Conservation (phyloP, 2,329 filamentous ascomycete species). For the Neurospora sp. region DNA sequence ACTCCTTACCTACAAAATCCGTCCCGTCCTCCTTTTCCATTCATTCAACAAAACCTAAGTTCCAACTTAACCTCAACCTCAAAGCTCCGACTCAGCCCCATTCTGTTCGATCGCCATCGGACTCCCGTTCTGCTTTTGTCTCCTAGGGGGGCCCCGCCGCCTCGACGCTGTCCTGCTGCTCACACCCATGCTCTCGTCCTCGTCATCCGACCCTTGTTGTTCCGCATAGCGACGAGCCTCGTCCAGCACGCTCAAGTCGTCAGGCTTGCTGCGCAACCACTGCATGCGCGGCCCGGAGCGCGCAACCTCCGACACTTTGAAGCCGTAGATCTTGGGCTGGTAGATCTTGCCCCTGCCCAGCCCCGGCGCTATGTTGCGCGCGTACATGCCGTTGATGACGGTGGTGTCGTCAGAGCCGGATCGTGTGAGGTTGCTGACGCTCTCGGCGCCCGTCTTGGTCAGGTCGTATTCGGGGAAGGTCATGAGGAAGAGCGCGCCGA, state of each 20-base stretch:
- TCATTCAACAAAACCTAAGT: not conserved
- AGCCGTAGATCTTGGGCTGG: conserved; percentile 93
- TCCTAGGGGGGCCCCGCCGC: conserved; percentile 24
- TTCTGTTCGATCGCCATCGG: conserved; percentile 48
- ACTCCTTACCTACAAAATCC: not conserved
- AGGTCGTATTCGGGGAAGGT: conserved; percentile 96
- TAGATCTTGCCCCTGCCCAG: conserved; percentile 78
- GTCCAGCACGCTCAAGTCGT: conserved; percentile 72
- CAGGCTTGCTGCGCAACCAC: conserved; percentile 81
- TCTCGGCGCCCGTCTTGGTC: conserved; percentile 56
- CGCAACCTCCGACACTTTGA: conserved; percentile 84
- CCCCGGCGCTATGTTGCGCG: conserved; percentile 79
- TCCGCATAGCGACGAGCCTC: conserved; percentile 54
- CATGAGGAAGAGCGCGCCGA: conserved; percentile 94
- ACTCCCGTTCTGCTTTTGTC: conserved; percentile 43
- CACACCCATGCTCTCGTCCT: conserved; percentile 40
- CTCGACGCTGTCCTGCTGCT: conserved; percentile 25
- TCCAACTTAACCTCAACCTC: not conserved
- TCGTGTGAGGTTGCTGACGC: conserved; percentile 34
- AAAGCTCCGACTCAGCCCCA: conserved; percentile 46
- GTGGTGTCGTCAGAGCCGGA: conserved; percentile 30
- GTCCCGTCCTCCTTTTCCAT: not conserved
- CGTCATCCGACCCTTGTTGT: conserved; percentile 47
- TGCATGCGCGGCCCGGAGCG: conserved; percentile 91
- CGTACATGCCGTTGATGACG: conserved; percentile 76